phyloP scores from a whole-genome alignment of 169 alveolate species.

The Eimeria acervulina region DNA sequence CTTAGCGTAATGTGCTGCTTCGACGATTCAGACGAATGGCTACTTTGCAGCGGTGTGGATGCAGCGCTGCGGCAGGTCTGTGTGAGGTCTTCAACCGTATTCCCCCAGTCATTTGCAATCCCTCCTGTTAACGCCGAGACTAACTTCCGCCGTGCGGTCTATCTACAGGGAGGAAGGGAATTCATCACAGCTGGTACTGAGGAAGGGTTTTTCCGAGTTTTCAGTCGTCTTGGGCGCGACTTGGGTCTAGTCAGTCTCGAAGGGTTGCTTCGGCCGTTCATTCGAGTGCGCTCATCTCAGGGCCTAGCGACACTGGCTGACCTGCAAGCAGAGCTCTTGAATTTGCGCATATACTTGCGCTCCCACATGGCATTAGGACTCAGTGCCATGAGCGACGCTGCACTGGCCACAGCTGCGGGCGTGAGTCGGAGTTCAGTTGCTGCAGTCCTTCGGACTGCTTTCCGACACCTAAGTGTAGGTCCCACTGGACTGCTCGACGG shows the following conservation, averaged over 20 bases:
- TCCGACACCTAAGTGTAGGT: conserved; percentile 49
- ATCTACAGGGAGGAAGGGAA: conserved; percentile 56
- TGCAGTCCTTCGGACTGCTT: conserved; percentile 55
- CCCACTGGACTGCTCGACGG: conserved; percentile 44
- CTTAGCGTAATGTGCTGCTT: conserved; percentile 86
- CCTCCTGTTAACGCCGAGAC: conserved; percentile 79
- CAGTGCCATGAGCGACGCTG: conserved; percentile 77
- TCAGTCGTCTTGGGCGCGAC: conserved; percentile 75
- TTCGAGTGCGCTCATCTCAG: conserved; percentile 50
- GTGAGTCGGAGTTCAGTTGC: conserved; percentile 67
- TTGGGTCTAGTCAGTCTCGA: conserved; percentile 74
- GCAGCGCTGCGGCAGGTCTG: conserved; percentile 80
- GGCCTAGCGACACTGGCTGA: conserved; percentile 57
- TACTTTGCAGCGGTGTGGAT: conserved; percentile 80
- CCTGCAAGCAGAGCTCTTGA: conserved; percentile 49
- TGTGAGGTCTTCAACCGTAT: conserved; percentile 52
- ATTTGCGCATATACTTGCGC: conserved; percentile 58
- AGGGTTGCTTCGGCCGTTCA: conserved; percentile 71
- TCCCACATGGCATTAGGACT: conserved; percentile 75
- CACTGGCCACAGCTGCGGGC: conserved; percentile 77
- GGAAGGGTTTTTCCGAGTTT: conserved; percentile 73
- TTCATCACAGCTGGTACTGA: conserved; percentile 81
- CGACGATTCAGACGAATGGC: conserved; percentile 83
- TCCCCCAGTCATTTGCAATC: conserved; percentile 52
- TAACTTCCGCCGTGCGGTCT: conserved; percentile 78